Base-by-base conservation (phyloP, 75 land plant genomes). In the Adiantum capillusveneris region DNA sequence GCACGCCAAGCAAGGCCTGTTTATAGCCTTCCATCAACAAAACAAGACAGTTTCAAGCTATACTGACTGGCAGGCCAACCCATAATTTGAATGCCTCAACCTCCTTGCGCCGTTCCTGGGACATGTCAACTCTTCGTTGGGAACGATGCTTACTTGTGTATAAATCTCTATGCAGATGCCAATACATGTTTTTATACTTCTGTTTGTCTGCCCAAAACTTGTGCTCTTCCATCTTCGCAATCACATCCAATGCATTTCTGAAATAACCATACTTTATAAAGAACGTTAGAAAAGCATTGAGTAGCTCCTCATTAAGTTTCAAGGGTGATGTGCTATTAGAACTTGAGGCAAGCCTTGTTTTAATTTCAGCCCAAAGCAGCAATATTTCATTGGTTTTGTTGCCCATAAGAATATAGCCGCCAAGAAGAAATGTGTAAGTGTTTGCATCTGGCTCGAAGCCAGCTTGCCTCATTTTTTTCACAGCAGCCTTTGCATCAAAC, bases 91-190 rank as follows among this genome's bases (percentile, higher is more conserved):
- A 53, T 24, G 55, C 55, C 1, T 2, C 28, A 25, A 53, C 55
- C 14, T 53, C 25, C 29, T 26, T 53, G 7, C 55, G 25, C 25
- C 55, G 55, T 26, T 53, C 55, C 25, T 53, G 55, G 3, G 55
- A 24, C 55, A 53, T 53, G 14, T 53, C 55, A 53, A 53, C 28
- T 24, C 55, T 53, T 26, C 55, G 25, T 53, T 53, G 55, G 2
- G 55, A 53, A 1, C 55, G 25, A 26, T 53, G 55, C 55, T 53
- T 53, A 27, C 55, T 53, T 53, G 55, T 53, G 25, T 53, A 53
- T 24, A 53, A 14, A 24, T 26, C 29, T 26, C 28, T 53, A 26
- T 53, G 55, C 3, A 24, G 25, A 27, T 26, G 28, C 55, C 55
- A 53, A 24, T 53, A 53, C 28, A 53, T 22, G 25, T 53, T 26